Conservation (phyloP, 2,329 filamentous ascomycete genomes). For the Penicillium nordicum region DNA sequence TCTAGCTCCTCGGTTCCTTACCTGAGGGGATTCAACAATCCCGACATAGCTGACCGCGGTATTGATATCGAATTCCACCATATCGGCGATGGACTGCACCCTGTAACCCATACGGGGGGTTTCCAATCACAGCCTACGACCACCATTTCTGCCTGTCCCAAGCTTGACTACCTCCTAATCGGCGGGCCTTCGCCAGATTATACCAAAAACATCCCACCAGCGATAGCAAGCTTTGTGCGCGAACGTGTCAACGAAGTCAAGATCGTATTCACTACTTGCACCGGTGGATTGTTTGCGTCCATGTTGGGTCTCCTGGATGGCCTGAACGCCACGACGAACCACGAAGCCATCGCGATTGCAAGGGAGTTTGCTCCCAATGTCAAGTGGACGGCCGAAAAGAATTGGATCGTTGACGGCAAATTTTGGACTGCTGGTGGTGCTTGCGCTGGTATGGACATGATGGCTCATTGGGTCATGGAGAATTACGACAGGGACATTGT, state of each 20-base stretch:
- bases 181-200: neutral
- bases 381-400: neutral
- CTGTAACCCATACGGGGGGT: neutral
- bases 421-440: neutral
- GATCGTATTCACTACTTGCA: neutral
- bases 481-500: neutral
- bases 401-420: neutral
- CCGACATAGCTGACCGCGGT: neutral
- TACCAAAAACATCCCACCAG: neutral
- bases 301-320: neutral
- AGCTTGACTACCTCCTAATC: neutral
- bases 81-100: neutral
- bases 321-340: neutral
- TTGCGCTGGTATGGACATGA: neutral
- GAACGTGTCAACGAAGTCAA: neutral
- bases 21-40: neutral
- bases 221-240: neutral
- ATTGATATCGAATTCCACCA: conserved; percentile 1
- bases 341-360: neutral
- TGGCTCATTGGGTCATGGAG: neutral
- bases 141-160: neutral
- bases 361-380: neutral
- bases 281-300: neutral
- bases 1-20: neutral
- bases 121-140: neutral